Conservation (phyloP, 176 grass and related monocot genomes). For the Hsuehochloa calcarea region DNA sequence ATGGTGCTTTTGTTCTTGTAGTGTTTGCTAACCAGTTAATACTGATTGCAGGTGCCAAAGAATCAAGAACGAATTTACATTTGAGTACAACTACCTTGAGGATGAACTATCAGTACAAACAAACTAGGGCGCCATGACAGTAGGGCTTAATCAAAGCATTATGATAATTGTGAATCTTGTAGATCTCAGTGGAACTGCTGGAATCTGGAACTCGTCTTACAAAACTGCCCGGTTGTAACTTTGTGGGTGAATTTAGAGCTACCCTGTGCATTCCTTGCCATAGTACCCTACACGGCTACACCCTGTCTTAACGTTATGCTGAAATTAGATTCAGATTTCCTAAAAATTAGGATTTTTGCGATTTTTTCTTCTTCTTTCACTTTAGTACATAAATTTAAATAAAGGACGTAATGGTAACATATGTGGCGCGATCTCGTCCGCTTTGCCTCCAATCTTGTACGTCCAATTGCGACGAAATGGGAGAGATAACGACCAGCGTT, state of each 20-base stretch:
- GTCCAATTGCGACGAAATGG: too few relatives aligned
- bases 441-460: too few relatives aligned
- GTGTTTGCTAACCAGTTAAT: not conserved
- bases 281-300: too few relatives aligned
- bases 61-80: constrained; percentile 93
- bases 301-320: not conserved
- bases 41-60: constrained; percentile 82
- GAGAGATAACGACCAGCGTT: too few relatives aligned
- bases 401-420: too few relatives aligned
- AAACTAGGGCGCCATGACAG: constrained; percentile 19
- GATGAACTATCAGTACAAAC: constrained; percentile 79
- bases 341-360: not conserved
- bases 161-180: constrained; percentile 26
- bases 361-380: too few relatives aligned
- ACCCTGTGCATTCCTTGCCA: not conserved
- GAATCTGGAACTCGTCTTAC: constrained; percentile 14
- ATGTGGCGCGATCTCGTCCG: too few relatives aligned
- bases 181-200: constrained; percentile 11
- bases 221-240: constrained; percentile 17
- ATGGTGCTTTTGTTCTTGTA: not conserved
- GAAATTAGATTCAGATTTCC: not conserved
- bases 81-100: constrained; percentile 95
- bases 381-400: too few relatives aligned
- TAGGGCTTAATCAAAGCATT: constrained; percentile 40
- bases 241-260: not conserved